Base-by-base conservation (phyloP, 768 basidiomycete genomes). In the Podaxis mareebaensis region DNA sequence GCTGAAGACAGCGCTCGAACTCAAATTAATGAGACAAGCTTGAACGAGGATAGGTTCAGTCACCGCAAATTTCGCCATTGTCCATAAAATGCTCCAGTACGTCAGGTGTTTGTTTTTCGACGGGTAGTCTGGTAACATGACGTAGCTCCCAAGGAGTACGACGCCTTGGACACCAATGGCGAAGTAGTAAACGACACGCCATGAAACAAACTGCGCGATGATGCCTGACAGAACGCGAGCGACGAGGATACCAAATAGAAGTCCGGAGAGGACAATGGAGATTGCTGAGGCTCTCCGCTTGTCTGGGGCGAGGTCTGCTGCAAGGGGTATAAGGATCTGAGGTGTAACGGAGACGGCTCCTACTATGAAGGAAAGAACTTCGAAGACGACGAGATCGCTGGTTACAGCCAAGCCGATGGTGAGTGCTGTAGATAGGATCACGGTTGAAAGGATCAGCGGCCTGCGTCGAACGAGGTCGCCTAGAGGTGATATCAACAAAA, bases 41-140 rank as follows among this genome's bases (percentile, higher is more conserved):
- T 95, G 93, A 10, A 93, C 81, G 33, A 96, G 76, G 22, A 89
- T 75, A 0, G 94, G 93, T 72, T 95, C 91, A 0, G 90, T 95
- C 40, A 88, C 79, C 0, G 86, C 78, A 67, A 87, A 90, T 72
- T 87, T 89, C 4, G 78, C 87, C 93, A 95, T 95, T 8, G 88
- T 89, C 73, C 78, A 85, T 36, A 92, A 74, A 52, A 94, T 89
- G 17, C 85, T 75, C 66, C 78, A 79, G 74, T 95, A 95, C 2
- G 85, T 84, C 65, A 92, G 59, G 52, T 83, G 75, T 22, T 69
- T 73, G 70, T 90, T 89, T 71, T 91, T 93, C 12, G 89, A 83
- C 1, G 92, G 93, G 69, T 91, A 94, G 73, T 96, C 93, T 0
- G 93, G 93, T n/a, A 94, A 75, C 59, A 87, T 67, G 22, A 85